Evolutionary conservation across 148 eudicot species (phyloP), one percentile per base, ranked within the genome.

Genomic region (Drosera capensis): DNA sequence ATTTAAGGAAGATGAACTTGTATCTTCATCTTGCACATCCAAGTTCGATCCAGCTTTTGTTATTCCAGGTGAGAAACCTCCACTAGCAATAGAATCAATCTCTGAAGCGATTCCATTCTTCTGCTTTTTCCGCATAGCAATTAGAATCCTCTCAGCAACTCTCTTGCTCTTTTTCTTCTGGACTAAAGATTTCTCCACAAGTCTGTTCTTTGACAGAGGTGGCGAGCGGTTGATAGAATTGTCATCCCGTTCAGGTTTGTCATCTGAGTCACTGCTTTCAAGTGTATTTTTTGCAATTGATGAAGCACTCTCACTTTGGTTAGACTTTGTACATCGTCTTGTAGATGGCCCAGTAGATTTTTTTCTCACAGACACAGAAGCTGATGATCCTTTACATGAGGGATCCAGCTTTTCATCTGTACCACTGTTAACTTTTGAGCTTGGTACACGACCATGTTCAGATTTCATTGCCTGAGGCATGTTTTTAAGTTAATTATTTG

Each of bases 181-280:
- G 36, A 60, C 41, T 23, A 70, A 83, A 48, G 56, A 53, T 59
- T 74, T 68, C 37, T 71, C 68, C 7, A 43, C 52, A 49, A 57
- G 52, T 52, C 71, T 76, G 17, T 48, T 45, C 59, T 79, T 77
- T 3, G 31, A 29, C 23, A 73, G 59, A 14, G 55, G 44, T 30
- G 63, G 63, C 49, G 79, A 51, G 20, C 44, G 64, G 30, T 53
- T 55, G 41, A 43, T 20, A 40, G 68, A 30, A 48, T 48, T 54
- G 48, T 58, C 46, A 52, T 79, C 77, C 36, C 56, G 63, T 48
- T 56, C 52, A 50, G 65, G 73, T 56, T 63, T 72, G 49, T 40
- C 62, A 51, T 85, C 99, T 48, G 95, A 92, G 53, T 73, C 95
- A 55, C 92, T 75, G 64, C 78, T 80, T 59, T 80, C 92, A 21